These are phyloP conservation scores for Paramecium pentaurelia DNA, from an alignment of 73 alveolate species.

Conservation along the genomic window DNA sequence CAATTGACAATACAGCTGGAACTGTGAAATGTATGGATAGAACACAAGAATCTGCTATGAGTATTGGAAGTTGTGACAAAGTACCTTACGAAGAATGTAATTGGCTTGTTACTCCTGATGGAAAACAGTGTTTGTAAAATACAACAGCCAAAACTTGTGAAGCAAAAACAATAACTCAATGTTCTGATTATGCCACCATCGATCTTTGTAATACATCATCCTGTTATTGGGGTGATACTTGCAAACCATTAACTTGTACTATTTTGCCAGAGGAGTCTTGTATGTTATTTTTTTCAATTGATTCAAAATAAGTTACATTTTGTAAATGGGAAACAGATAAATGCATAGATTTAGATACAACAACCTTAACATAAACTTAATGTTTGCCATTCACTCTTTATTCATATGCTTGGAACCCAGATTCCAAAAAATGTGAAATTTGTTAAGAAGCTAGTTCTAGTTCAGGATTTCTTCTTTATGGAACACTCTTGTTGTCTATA, in stretches of 20 bases:
- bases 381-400: background rate
- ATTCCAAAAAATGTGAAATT: background rate
- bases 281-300: background rate
- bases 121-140: background rate
- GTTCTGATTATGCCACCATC: background rate
- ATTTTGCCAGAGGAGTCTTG: background rate
- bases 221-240: background rate
- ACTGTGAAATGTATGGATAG: background rate
- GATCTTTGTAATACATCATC: background rate
- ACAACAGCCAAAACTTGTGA: background rate
- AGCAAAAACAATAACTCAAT: background rate
- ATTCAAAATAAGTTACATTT: background rate
- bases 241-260: background rate
- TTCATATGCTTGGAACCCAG: background rate
- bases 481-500: background rate
- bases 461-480: background rate
- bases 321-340: background rate
- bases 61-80: background rate
- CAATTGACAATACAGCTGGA: background rate
- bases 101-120: background rate
- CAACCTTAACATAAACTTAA: background rate
- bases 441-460: background rate
- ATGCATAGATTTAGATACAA: background rate
- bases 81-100: background rate
- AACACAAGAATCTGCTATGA: background rate